Evolutionary conservation across 768 basidiomycete genomes (phyloP), one percentile per base, ranked within the genome.

Genomic region (Kwoniella botswanensis): DNA sequence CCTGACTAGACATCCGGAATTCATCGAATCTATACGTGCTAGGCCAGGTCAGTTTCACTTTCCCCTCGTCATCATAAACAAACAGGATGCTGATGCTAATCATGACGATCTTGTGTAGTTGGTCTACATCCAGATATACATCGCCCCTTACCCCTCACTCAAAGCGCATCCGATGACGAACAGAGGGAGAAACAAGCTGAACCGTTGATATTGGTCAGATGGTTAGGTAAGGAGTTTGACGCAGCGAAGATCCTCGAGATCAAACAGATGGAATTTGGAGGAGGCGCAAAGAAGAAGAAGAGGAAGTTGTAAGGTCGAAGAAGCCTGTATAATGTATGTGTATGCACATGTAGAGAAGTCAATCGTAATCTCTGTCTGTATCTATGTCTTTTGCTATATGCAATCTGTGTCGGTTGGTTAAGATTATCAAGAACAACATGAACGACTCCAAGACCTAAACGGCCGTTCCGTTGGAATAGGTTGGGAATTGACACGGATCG

Each of bases 261-360:
- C 67, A 82, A 80, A 65, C 79, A 78, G 67, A 69, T 67, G 74
- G 80, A 82, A 59, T 82, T 82, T 77, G 80, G 76, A 11, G 76
- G 73, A 2, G 73, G 67, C 46, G 72, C 72, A 56, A 73, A 72
- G 70, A 67, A 56, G 65, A 61, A 63, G 64, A 63, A 69, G 66
- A 63, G 68, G 21, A 71, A 68, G 70, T n/a, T 60, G 52, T 68
- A 62, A 60, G 41, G 21, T 52, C 21, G 21, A 15, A 17, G 15
- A 15, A 5, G 5, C 17, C 21, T 52, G 50, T 52, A 52, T 52
- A 21, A 9, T 52, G 50, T 52, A 52, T 52, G 21, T 52, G 9
- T 52, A 52, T 52, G 21, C 17, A 17, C 21, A 52, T 52, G 50
- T 52, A 35, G 26, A 26, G 26, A 26, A 26, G 26, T 26, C 26